These are phyloP conservation scores for Talaromyces proteolyticus DNA, from an alignment of 495 filamentous ascomycete genomes.

Conservation along the genomic window DNA sequence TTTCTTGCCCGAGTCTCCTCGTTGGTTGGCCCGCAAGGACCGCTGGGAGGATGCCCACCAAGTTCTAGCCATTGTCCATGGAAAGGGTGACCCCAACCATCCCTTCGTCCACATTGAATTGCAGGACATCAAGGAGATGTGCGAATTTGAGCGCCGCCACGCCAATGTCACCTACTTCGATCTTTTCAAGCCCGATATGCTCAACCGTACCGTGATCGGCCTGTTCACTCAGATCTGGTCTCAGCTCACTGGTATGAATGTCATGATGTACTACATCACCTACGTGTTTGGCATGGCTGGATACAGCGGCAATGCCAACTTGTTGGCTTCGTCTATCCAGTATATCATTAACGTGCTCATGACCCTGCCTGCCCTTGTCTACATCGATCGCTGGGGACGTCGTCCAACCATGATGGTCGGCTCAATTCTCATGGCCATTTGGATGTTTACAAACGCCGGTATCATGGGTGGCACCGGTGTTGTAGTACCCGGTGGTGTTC, in stretches of 20 bases:
- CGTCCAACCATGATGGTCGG: constrained; percentile 60
- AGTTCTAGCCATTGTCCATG: constrained; percentile 63
- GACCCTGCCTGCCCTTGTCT: constrained; percentile 49
- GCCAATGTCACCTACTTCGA: constrained; percentile 62
- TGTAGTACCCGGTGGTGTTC: constrained; percentile 41
- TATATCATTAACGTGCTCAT: constrained; percentile 58
- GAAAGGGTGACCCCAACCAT: constrained; percentile 54
- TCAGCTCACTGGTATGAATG: constrained; percentile 80
- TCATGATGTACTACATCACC: constrained; percentile 67
- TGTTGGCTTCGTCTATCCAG: constrained; percentile 66
- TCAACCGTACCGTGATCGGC: constrained; percentile 69
- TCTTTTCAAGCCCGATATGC: constrained; percentile 63
- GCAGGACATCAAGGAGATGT: constrained; percentile 61
- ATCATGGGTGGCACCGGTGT: constrained; percentile 49
- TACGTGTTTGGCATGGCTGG: constrained; percentile 74
- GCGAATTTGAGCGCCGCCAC: constrained; percentile 61
- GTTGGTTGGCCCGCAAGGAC: constrained; percentile 71
- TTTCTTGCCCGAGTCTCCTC: constrained; percentile 68
- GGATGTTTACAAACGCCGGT: constrained; percentile 64
- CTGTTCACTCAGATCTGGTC: constrained; percentile 81
- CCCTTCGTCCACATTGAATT: constrained; percentile 61
- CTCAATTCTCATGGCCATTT: constrained; percentile 60
- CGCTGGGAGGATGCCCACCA: constrained; percentile 64
- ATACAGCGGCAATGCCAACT: constrained; percentile 48
- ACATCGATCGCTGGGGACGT: constrained; percentile 59